phyloP scores from a whole-genome alignment of 2,329 filamentous ascomycete species.

The Alternaria postmessia region DNA sequence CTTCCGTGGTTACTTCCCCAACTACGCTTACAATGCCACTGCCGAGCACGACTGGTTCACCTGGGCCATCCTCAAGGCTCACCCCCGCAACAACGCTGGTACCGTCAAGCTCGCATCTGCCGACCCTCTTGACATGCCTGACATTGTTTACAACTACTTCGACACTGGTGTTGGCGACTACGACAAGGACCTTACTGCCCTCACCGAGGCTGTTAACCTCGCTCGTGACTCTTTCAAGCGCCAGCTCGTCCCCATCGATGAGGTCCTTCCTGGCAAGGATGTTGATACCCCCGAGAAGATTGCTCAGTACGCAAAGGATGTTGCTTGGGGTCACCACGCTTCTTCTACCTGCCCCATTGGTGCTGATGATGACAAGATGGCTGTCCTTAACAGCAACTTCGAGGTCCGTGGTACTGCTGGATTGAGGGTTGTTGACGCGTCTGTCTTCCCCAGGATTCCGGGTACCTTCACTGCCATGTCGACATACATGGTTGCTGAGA shows the following conservation, averaged over 20 bases:
- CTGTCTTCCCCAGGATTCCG: conserved; percentile 50
- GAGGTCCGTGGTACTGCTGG: conserved; percentile 61
- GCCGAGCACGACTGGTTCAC: conserved; percentile 58
- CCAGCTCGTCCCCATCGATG: conserved; percentile 49
- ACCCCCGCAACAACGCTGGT: conserved; percentile 68
- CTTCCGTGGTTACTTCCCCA: conserved; percentile 65
- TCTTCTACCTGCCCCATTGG: conserved; percentile 67
- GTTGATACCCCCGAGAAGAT: conserved; percentile 48
- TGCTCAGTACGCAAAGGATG: conserved; percentile 41
- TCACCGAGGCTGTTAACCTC: conserved; percentile 63
- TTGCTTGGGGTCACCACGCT: conserved; percentile 62
- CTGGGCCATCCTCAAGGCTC: conserved; percentile 67
- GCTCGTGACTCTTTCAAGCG: conserved; percentile 54
- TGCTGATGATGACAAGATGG: conserved; percentile 56
- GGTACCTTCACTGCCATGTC: conserved; percentile 63
- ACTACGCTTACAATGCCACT: conserved; percentile 62
- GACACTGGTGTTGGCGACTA: conserved; percentile 65
- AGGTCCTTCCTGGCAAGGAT: conserved; percentile 59
- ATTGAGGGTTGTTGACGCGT: conserved; percentile 58
- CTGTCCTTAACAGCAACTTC: conserved; percentile 64
- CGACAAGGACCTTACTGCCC: conserved; percentile 63
- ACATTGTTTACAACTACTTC: conserved; percentile 60
- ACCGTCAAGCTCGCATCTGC: conserved; percentile 67
- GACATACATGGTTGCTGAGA: conserved; percentile 67
- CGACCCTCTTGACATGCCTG: conserved; percentile 70